Base-by-base conservation (phyloP, 805 yeast species). In the Saccharomycopsis babjevae region DNA sequence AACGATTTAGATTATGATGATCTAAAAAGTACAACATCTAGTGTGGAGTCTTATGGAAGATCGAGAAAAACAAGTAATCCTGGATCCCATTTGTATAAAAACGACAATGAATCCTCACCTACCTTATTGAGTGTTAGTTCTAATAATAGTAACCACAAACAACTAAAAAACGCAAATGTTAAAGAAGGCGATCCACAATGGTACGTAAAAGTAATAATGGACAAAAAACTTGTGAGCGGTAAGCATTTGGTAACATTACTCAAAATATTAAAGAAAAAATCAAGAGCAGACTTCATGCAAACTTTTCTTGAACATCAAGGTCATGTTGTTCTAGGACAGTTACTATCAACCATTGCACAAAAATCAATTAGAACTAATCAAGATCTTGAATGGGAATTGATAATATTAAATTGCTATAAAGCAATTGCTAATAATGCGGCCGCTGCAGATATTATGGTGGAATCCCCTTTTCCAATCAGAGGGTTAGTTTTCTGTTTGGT, bases 251-350 rank as follows among this genome's bases (percentile, higher is more conserved):
- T 73, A 39, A 50, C 62, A 16, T 62, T 75, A 15, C 73, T 70
- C 43, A 62, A 61, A 32, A 59, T 64, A 6, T 60, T 71, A 34
- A 61, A 63, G 32, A 54, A 15, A 16, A 54, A 46, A 7, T 34
- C 59, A 20, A 15, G 25, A 25, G 2, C 55, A 18, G 80, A 76
- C 42, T 63, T 63, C 59, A 64, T 67, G 2, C 61, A 76, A 10
- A 71, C 71, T 16, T 84, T 85, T 60, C 70, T 82, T 3, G 71
- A 68, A 39, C 70, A 74, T 52, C 81, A 80, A 65, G 89, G 88
- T 1, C 81, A 79, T 58, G 72, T 78, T 2, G 73, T 77, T 3
- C 70, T 85, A 6, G 72, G 79, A 4, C 72, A 74, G 2, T 73
- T 73, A 59, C 70, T 83, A 57, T 76, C 74, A 18, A 75, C 74